Evolutionary conservation across 1,139 yeast species (phyloP), one percentile per base, ranked within the genome.

Genomic region (Hyphopichia khmerensis): DNA sequence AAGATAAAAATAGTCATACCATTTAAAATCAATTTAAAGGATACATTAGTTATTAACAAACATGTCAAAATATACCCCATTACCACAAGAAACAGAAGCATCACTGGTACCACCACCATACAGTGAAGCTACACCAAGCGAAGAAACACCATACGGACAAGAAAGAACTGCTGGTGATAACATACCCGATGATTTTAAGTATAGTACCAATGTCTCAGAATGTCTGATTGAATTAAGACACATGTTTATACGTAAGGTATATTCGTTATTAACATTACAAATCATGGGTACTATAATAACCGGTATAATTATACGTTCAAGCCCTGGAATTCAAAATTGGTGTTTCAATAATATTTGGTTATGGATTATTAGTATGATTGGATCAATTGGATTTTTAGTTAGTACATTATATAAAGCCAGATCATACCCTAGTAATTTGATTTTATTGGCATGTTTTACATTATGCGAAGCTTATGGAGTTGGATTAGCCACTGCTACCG

Each of bases 141-240:
- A n/a, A n/a, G n/a, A n/a, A n/a, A n/a, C 72, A 13, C 57, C 61
- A 1, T 64, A 63, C 45, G 46, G 40, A n/a, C 44, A 42, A 44
- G 24, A 21, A 21, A 53, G 76, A 45, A 50, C 53, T 11, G 65
- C 56, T 14, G 74, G 72, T 14, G 79, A 74, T 52, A 62, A 70
- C 50, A 56, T 80, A 39, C 86, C 86, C 3, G 95, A 88, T 55
- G 96, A 88, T 64, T 89, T 88, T 78, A 89, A 89, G 60, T 88
- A 84, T 63, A 80, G 87, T 29, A 87, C 86, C 9, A 77, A 79
- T 44, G 95, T 89, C 23, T 81, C 90, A 6, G 82, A 86, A 26
- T 87, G 96, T 65, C 88, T 85, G 47, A 68, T 87, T 40, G 80
- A 86, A 9, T 72, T 89, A 33, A 80, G 96, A 51, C 88, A 84